Evolutionary conservation across 306 rosid species (phyloP), one percentile per base, ranked within the genome.

Genomic region (Quercus rubra): DNA sequence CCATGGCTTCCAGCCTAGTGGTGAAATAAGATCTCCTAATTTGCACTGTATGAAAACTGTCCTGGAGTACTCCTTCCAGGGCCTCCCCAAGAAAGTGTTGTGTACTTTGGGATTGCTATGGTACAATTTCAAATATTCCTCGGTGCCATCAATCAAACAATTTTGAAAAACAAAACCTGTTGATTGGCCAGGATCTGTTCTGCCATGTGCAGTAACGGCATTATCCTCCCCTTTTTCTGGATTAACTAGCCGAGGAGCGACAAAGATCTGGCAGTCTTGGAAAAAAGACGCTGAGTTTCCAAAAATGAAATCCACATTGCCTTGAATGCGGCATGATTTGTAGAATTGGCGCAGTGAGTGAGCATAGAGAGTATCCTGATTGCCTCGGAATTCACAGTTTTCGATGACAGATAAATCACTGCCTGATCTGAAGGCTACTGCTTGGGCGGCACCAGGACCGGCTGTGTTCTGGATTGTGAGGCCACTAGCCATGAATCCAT

Each of bases 281-380:
- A 95, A 91, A 13, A 95, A 3, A 0, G 98, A 38, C 3, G 99
- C 97, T 0, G 98, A 83, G 78, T 95, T 95, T 17, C 99, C 99
- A 0, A 95, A 95, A 54, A 95, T 91, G 87, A 93, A 90, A 59
- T 95, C 98, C 0, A 95, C 98, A 15, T 93, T 95, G 77, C 98
- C 99, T 6, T 61, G 18, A 3, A 95, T 93, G 23, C 81, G 80
- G 74, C 99, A 93, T 0, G 92, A 87, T 52, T 93, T 95, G 83
- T 95, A 95, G 62, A 91, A 88, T 31, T 95, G 99, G 13, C 98
- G 91, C 1, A 93, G 91, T 3, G 96, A 77, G 49, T 85, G 98
- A 6, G 94, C 99, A n/a, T 95, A 95, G 14, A 95, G 89, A 3
- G 99, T 93, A 35, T 95, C 99, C 74, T 95, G 99, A 57, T 95